Base-by-base conservation (phyloP, 164 flowering plant genomes). In the Nymphaea colorata region DNA sequence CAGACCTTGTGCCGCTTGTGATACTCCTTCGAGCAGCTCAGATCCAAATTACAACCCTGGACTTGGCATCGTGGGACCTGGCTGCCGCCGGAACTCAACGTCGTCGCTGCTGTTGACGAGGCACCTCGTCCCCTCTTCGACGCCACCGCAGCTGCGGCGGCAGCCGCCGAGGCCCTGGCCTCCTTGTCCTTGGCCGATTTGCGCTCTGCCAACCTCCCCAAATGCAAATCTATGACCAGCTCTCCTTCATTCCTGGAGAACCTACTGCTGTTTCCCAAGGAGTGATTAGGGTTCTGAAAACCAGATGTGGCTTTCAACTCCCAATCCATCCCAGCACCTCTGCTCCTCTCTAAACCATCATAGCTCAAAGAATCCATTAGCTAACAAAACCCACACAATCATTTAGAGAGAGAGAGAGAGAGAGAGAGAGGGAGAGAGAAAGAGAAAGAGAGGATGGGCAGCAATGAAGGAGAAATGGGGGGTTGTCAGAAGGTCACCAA, bases 1-100 rank as follows among this genome's bases (percentile, higher is more conserved):
- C 98, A 92, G 43, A 92, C 96, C 82, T 81, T 89, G 68, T 89
- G 96, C 80, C 93, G 78, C 78, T 82, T 89, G 80, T 92, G 93
- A 76, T 92, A 92, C n/a, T 89, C 96, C 76, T 92, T 92, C 4
- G 85, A 81, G 47, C 79, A 72, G 74, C 85, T 85, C 42, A 92
- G 90, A 77, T 89, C 93, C 76, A 80, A 82, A 62, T 80, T 80
- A 72, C 96, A 89, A 47, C 93, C 94, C 79, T 71, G 74, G 61
- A 92, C 98, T 79, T 92, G 96, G 76, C 98, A 92, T 70, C 73
- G 77, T 47, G 83, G 80, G 63, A 71, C 74, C 71, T 81, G 85
- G 36, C 79, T 8, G 57, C 12, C 14, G 57, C 12, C 5, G 57
- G 57, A 51, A 8, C 8, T 51, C 57, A 15, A 10, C 57, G 57